Base-by-base conservation (phyloP, 2,329 filamentous ascomycete species). In the Didymella segeticola region DNA sequence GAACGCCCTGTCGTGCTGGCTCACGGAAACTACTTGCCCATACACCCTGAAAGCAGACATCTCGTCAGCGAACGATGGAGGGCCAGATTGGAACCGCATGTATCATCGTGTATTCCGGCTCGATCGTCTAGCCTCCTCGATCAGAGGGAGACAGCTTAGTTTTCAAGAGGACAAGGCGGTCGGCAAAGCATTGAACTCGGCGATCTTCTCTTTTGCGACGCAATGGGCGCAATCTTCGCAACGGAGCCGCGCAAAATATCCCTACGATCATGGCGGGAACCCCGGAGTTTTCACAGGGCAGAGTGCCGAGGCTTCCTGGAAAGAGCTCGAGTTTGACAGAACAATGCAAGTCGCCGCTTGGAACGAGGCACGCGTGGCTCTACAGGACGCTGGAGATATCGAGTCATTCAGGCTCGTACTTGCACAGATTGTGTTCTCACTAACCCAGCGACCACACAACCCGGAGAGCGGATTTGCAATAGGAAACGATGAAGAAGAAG, bases 11-110 rank as follows among this genome's bases (percentile, higher is more conserved):
- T 79, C 80, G 1, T 83, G 82, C 61, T 84, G 82, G 82, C 60
- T 83, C 15, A 82, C 80, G 0, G 81, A 83, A 55, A 74, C 77
- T 39, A 83, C 80, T 2, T 84, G 82, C 47, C 82, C 82, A 0
- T 83, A 83, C 59, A 72, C 72, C 57, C 62, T 73, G 38, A 56
- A 65, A 34, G 61, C 62, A 46, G 63, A 70, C 20, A 57, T 56
- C 29, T 67, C 60, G 25, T 61, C 66, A 42, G 66, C 66, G 23
- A 50, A 65, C 47, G 70, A 76, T 30, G 72, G 71, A 49, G 78
- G 78, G 1, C 69, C 77, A 0, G 70, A 73, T 0, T 82, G 78
- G 79, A 82, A 82, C 50, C 72, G 80, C 19, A 80, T 83, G n/a
- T 82, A 80, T 48, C 72, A 74, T 25, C 80, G 80, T 3, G 79